phyloP scores from a whole-genome alignment of 1,284 basidiomycete species.

The Cryptococcus jaspeensis region DNA sequence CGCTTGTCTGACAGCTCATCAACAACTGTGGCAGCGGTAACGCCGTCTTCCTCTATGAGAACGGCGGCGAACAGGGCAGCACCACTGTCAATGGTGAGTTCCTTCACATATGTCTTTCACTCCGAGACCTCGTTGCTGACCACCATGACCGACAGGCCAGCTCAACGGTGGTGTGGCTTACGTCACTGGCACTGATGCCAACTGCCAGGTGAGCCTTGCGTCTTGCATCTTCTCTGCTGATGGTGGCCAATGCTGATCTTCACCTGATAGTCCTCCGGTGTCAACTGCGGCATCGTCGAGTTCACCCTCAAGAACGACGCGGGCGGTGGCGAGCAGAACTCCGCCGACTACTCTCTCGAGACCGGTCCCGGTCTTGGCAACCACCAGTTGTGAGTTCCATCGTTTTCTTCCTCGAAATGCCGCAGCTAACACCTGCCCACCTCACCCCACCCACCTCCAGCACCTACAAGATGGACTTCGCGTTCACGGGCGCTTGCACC shows the following conservation, averaged over 20 bases:
- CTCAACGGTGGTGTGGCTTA: conserved; percentile 24
- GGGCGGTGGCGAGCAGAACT: conserved; percentile 9
- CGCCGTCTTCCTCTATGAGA: conserved; percentile 17
- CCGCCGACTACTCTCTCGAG: conserved; percentile 23
- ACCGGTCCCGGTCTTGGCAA: conserved; percentile 13
- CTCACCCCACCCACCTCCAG: conserved; percentile 2
- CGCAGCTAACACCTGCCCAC: background rate
- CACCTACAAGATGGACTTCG: conserved; percentile 23
- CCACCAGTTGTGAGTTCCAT: conserved; percentile 17
- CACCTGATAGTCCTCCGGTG: conserved; percentile 7
- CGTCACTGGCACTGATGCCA: conserved; percentile 12
- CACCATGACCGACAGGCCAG: background rate
- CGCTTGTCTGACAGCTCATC: conserved; percentile 12
- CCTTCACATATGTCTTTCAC: too few species aligned
- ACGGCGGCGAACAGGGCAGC: conserved; percentile 2
- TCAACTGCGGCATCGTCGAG: conserved; percentile 30
- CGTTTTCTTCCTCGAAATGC: background rate
- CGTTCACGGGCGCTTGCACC: conserved; percentile 14
- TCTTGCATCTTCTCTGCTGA: too few species aligned
- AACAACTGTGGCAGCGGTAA: conserved; percentile 20
- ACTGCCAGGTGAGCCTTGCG: conserved; percentile 6
- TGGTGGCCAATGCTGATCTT: too few species aligned
- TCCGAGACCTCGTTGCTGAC: too few species aligned
- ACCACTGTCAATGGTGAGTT: conserved; percentile 12
- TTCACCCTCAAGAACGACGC: conserved; percentile 23